Evolutionary conservation across 495 filamentous ascomycete species (phyloP).

Genomic region (Penicillium chermesinum): DNA sequence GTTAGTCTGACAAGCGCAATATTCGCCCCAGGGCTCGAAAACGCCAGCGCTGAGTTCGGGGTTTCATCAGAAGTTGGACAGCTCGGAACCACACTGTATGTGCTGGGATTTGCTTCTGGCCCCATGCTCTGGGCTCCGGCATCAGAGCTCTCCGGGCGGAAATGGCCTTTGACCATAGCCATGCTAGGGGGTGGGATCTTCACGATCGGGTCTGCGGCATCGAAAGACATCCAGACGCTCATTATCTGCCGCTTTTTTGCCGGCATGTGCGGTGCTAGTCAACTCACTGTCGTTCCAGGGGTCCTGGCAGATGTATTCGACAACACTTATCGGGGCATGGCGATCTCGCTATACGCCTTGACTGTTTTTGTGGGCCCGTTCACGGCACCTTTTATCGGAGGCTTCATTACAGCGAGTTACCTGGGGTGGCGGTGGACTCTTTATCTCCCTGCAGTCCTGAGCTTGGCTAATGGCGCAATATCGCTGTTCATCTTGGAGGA

Average conservation of each 20-base stretch:
- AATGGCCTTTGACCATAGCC: conserved; percentile 48
- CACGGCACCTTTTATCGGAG: conserved; percentile 44
- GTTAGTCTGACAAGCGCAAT: conserved; percentile 49
- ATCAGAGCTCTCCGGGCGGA: conserved; percentile 72
- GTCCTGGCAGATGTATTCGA: conserved; percentile 50
- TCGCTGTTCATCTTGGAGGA: conserved; percentile 31
- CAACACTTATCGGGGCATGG: conserved; percentile 42
- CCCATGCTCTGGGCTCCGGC: conserved; percentile 61
- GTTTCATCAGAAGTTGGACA: conserved; percentile 46
- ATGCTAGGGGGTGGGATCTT: conserved; percentile 51
- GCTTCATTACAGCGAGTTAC: conserved; percentile 33
- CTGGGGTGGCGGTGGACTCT: conserved; percentile 49
- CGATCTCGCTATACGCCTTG: conserved; percentile 47
- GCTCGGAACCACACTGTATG: conserved; percentile 49
- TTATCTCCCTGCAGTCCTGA: conserved; percentile 39
- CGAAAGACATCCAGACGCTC: conserved; percentile 52
- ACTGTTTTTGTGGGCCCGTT: conserved; percentile 48
- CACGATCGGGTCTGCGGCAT: conserved; percentile 50
- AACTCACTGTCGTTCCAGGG: conserved; percentile 46
- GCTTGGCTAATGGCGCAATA: conserved; percentile 21
- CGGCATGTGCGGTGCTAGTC: conserved; percentile 47
- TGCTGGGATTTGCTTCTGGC: conserved; percentile 50
- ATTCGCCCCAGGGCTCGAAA: conserved; percentile 46
- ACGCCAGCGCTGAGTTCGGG: conserved; percentile 40
- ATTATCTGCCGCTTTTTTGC: conserved; percentile 49